Evolutionary conservation across 768 basidiomycete genomes (phyloP), one percentile per base, ranked within the genome.

Genomic region (Leucocoprinus sp.): DNA sequence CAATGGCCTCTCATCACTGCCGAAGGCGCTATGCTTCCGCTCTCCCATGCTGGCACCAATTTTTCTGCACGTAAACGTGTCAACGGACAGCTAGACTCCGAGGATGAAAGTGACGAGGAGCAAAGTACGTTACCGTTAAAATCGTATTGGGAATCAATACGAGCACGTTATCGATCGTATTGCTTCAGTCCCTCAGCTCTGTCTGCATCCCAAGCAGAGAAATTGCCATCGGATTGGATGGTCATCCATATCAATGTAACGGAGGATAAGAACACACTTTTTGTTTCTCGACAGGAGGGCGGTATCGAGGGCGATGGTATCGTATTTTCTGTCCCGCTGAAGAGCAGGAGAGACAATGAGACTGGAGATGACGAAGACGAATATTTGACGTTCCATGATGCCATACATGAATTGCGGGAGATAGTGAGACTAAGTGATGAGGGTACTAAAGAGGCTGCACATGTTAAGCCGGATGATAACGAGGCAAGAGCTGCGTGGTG

Each of bases 301-400:
- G 70, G 68, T 0, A 60, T 63, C 12, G 63, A 61, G 2, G 53
- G 49, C 19, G 53, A 73, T 3, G 86, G 92, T 0, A 66, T 97
- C 19, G 70, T 97, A 9, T 92, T 98, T 62, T 89, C 87, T 50
- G 70, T 98, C 1, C 95, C 96, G 0, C 69, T 98, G 18, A 85
- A 89, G 50, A 86, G 86, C 8, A 72, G 88, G 37, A 68, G 92
- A 33, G 93, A 78, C 15, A 81, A 78, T 15, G 80, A 79, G 2
- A 75, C 75, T 12, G 78, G 75, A 15, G 74, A 77, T 15, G 81
- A 81, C 7, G 81, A 84, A 5, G 81, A 80, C 24, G 71, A 75
- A 23, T 76, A 82, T 52, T 72, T 97, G 31, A 78, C 82, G 1
- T 88, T 86, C 54, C 76, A 84, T 3, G 75, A 78, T 47, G 93